Percentiles rank a stretch among this genome's conserved stretches.
Conservation (phyloP, 2,329 filamentous ascomycete species). For the Mariannaea elegans region DNA sequence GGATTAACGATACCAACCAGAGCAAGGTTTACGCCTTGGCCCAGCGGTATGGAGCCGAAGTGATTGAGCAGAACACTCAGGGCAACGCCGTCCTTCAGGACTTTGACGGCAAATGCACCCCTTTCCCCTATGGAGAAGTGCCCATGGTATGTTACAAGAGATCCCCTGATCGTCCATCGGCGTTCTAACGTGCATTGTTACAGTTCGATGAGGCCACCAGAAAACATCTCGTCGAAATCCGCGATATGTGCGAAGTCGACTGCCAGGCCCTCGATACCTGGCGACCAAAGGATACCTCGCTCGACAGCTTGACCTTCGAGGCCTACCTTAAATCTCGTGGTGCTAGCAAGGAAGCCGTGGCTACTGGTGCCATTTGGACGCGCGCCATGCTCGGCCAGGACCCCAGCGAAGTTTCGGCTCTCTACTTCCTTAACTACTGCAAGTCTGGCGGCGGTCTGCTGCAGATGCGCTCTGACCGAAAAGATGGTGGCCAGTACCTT, state of each 20-base stretch:
- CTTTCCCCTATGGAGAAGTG: conserved; percentile 23
- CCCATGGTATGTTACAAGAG: conserved; percentile 20
- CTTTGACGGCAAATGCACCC: conserved; percentile 42
- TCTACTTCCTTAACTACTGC: conserved; percentile 66
- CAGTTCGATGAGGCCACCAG: conserved; percentile 23
- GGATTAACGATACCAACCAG: conserved; percentile 67
- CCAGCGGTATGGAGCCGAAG: conserved; percentile 50
- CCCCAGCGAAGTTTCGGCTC: conserved; percentile 57
- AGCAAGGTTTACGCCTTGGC: conserved; percentile 52
- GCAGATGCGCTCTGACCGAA: conserved; percentile 61
- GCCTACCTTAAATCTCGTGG: conserved; percentile 38
- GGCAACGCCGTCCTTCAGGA: conserved; percentile 55
- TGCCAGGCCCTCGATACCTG: conserved; percentile 39
- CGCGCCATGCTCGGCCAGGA: conserved; percentile 61
- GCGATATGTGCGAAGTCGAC: conserved; percentile 41
- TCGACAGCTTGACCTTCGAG: conserved; percentile 43
- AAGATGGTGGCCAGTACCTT: conserved; percentile 62
- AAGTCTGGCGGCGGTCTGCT: conserved; percentile 60
- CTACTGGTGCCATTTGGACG: conserved; percentile 52
- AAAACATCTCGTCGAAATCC: conserved; percentile 30
- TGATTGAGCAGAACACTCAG: conserved; percentile 55
- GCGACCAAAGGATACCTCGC: conserved; percentile 26
- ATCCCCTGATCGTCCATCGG: neutral
- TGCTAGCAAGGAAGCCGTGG: conserved; percentile 24
- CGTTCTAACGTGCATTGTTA: neutral